Conservation (phyloP, 2,329 filamentous ascomycete genomes). For the Macrophomina tecta region DNA sequence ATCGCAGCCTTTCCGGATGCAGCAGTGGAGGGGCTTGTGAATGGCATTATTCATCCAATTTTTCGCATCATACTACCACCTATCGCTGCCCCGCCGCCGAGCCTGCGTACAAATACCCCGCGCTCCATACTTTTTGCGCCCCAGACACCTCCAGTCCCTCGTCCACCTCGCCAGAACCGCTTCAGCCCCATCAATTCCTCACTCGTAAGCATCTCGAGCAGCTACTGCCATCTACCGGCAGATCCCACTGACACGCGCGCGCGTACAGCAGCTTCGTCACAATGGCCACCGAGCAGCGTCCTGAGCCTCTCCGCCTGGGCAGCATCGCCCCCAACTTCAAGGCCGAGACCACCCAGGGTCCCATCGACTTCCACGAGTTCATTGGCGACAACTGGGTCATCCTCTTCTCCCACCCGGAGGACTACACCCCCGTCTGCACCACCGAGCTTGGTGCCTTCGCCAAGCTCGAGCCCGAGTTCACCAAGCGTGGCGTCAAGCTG, state of each 20-base stretch:
- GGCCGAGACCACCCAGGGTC: constrained; percentile 78
- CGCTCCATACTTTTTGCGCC: not conserved
- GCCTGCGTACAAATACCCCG: constrained; percentile 26
- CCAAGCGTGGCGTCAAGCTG: constrained; percentile 85
- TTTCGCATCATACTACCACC: constrained; percentile 26
- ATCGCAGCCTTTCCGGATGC: constrained; percentile 18
- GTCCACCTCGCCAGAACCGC: not conserved
- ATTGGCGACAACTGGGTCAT: constrained; percentile 80
- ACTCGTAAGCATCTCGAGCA: not conserved
- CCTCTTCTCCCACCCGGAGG: constrained; percentile 82
- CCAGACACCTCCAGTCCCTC: not conserved
- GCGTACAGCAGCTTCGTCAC: constrained; percentile 3
- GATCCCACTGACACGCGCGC: constrained; percentile 7
- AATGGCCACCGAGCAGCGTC: constrained; percentile 33
- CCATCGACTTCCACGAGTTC: constrained; percentile 84
- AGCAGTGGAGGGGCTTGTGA: constrained; percentile 1
- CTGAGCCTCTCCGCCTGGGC: constrained; percentile 65
- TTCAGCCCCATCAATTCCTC: not conserved
- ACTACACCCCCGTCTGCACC: constrained; percentile 95
- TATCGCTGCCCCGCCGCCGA: constrained; percentile 1
- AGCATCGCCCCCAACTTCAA: constrained; percentile 80
- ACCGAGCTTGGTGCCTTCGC: constrained; percentile 94
- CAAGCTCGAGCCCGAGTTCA: constrained; percentile 86
- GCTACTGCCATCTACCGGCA: not conserved
- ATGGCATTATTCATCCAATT: constrained; percentile 27